These are phyloP conservation scores for Pseudogymnoascus sp. DNA, from an alignment of 2,329 filamentous ascomycete genomes.

Conservation along the genomic window DNA sequence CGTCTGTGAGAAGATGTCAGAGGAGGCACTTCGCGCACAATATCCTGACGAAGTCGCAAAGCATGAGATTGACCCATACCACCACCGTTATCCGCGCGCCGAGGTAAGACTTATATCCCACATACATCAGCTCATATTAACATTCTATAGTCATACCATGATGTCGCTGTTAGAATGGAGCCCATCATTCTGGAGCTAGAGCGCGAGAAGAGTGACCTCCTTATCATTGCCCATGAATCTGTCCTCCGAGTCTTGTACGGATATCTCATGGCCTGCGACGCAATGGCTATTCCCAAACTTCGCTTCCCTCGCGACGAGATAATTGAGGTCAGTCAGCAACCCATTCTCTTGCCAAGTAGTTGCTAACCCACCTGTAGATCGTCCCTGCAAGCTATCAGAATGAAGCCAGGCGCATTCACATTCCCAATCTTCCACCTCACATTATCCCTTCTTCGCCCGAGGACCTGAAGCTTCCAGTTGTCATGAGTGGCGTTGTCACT, in stretches of 20 bases:
- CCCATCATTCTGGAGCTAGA: conserved; percentile 97
- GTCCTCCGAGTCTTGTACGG: conserved; percentile 95
- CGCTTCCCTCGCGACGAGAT: conserved; percentile 95
- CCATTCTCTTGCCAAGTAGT: not conserved
- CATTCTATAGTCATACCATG: conserved; percentile 74
- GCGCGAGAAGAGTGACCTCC: conserved; percentile 91
- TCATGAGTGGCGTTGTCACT: conserved; percentile 40
- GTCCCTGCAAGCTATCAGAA: conserved; percentile 97
- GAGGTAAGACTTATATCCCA: conserved; percentile 50
- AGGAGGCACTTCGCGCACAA: conserved; percentile 66
- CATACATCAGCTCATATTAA: conserved; percentile 10
- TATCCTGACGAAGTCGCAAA: conserved; percentile 89
- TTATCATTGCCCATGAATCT: conserved; percentile 96
- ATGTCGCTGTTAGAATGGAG: conserved; percentile 93
- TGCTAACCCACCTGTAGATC: conserved; percentile 42
- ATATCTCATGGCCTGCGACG: conserved; percentile 97
- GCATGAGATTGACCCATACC: conserved; percentile 90
- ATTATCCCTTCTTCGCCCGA: conserved; percentile 72
- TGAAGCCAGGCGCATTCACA: conserved; percentile 81
- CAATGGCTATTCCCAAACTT: conserved; percentile 84
- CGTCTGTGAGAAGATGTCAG: conserved; percentile 88
- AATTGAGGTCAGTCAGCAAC: conserved; percentile 57
- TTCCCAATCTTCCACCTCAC: conserved; percentile 54
- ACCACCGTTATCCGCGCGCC: conserved; percentile 89
- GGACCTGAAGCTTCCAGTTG: conserved; percentile 70